These are phyloP conservation scores for Trebouxia sp. DNA, from an alignment of 139 green algal species.

Conservation along the genomic window DNA sequence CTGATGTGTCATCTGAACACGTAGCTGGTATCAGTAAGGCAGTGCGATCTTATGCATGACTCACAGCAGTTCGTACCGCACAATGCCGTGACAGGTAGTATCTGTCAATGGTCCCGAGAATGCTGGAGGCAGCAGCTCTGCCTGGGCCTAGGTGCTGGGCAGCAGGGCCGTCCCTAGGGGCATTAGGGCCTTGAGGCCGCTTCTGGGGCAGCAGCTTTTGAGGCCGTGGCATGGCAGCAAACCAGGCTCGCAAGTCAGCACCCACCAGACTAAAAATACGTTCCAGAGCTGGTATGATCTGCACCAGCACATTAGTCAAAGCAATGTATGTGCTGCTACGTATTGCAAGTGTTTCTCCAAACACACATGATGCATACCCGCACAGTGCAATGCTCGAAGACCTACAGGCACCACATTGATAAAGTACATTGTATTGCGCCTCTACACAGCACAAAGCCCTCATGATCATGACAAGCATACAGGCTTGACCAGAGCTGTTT, in stretches of 20 bases:
- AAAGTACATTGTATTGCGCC: too few species aligned
- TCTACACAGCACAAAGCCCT: too few species aligned
- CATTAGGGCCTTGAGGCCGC: conserved; percentile 50
- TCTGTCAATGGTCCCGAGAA: conserved; percentile 75
- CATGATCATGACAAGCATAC: too few species aligned
- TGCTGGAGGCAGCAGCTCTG: conserved; percentile 22
- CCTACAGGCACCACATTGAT: too few species aligned
- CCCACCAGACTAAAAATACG: conserved; percentile 79
- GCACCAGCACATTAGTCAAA: too few species aligned
- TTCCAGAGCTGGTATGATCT: conserved; percentile 91
- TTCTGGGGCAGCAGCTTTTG: conserved; percentile 82
- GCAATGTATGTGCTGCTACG: too few species aligned
- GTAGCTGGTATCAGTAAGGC: too few species aligned
- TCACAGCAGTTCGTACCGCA: conserved; percentile 42
- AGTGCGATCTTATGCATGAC: background rate
- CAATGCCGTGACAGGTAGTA: conserved; percentile 95
- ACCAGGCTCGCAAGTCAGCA: conserved; percentile 88
- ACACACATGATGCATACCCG: too few species aligned
- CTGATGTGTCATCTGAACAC: too few species aligned
- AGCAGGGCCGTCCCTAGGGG: conserved; percentile 12
- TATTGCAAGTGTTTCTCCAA: too few species aligned
- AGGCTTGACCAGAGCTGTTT: too few species aligned
- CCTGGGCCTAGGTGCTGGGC: background rate
- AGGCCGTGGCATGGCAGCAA: conserved; percentile 72
- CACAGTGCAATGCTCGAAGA: too few species aligned